Percentiles rank a stretch among this genome's conserved stretches.
Conservation (phyloP, 192 early-diverging fungal genomes). For the Gryganskiella cystojenkinii region DNA sequence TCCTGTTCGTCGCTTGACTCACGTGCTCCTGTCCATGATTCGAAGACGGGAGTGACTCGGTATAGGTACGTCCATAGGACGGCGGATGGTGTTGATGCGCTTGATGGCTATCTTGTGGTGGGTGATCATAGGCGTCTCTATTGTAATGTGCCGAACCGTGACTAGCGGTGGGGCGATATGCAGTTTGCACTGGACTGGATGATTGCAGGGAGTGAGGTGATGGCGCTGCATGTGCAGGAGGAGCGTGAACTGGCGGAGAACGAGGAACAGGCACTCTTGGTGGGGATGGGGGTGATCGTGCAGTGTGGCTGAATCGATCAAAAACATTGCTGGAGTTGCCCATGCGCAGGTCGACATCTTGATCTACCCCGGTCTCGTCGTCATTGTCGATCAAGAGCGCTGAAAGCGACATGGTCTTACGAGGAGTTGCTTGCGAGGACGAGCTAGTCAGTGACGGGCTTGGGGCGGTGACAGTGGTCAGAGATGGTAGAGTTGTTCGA, state of each 20-base stretch:
- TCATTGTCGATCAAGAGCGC: slow-evolving; percentile 39
- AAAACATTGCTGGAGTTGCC: slow-evolving; percentile 22
- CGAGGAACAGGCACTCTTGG: background rate
- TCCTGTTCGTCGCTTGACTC: background rate
- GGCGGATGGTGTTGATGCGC: background rate
- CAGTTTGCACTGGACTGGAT: background rate
- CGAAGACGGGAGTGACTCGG: background rate
- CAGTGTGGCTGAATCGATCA: slow-evolving; percentile 8
- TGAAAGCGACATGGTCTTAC: slow-evolving; percentile 48
- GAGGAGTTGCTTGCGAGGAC: slow-evolving; percentile 2
- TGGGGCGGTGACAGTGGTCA: slow-evolving; percentile 5
- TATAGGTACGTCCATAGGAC: background rate
- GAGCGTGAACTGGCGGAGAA: background rate
- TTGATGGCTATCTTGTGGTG: background rate
- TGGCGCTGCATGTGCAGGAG: background rate
- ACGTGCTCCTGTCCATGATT: slow-evolving; percentile 15
- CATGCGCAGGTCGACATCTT: background rate
- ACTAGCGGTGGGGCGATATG: no score
- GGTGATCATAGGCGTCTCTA: no score
- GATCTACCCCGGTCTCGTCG: slow-evolving; percentile 13
- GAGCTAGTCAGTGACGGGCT: background rate
- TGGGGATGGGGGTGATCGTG: background rate
- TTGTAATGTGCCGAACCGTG: no score
- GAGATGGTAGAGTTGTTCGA: slow-evolving; percentile 9
- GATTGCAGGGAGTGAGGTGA: background rate